Conservation (phyloP, 345 rosid genomes). For the Draba incana region DNA sequence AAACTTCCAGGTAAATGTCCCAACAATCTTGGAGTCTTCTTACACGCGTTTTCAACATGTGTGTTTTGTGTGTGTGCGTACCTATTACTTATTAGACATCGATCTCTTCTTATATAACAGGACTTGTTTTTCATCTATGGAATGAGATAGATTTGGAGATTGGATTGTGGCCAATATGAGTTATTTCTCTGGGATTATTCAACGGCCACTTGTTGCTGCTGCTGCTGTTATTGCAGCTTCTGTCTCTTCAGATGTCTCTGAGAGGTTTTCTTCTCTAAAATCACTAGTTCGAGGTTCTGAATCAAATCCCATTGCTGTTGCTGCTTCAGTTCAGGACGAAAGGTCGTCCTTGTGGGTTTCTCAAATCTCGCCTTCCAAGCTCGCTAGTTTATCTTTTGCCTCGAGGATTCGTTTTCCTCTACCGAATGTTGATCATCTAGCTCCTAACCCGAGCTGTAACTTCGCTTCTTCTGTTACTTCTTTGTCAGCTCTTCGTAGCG, state of each 20-base stretch:
- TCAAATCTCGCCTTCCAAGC: slow-evolving; percentile 62
- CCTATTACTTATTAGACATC: neutral
- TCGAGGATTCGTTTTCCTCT: slow-evolving; percentile 59
- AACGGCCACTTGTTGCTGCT: slow-evolving; percentile 87
- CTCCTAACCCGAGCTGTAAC: slow-evolving; percentile 41
- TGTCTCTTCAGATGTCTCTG: slow-evolving; percentile 66
- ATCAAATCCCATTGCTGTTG: slow-evolving; percentile 46
- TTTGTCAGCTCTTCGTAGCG: slow-evolving; percentile 51
- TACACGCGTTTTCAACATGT: slow-evolving; percentile 36
- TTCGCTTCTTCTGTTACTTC: slow-evolving; percentile 48
- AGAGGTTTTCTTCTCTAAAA: slow-evolving; percentile 52
- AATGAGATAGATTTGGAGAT: slow-evolving; percentile 36
- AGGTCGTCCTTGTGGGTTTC: slow-evolving; percentile 60
- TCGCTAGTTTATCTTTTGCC: slow-evolving; percentile 60
- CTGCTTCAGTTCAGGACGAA: slow-evolving; percentile 44
- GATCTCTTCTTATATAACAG: slow-evolving; percentile 23
- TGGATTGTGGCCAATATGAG: slow-evolving; percentile 53
- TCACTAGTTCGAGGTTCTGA: slow-evolving; percentile 44
- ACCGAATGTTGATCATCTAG: slow-evolving; percentile 52
- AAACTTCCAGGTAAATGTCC: slow-evolving; percentile 39
- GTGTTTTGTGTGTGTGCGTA: slow-evolving; percentile 4
- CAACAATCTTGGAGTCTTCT: slow-evolving; percentile 31
- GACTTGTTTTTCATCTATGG: neutral
- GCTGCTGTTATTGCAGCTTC: slow-evolving; percentile 81
- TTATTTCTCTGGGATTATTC: slow-evolving; percentile 75